Evolutionary conservation across 441 rosid genomes (phyloP), one percentile per base, ranked within the genome.

Genomic region (Geranium incanum): DNA sequence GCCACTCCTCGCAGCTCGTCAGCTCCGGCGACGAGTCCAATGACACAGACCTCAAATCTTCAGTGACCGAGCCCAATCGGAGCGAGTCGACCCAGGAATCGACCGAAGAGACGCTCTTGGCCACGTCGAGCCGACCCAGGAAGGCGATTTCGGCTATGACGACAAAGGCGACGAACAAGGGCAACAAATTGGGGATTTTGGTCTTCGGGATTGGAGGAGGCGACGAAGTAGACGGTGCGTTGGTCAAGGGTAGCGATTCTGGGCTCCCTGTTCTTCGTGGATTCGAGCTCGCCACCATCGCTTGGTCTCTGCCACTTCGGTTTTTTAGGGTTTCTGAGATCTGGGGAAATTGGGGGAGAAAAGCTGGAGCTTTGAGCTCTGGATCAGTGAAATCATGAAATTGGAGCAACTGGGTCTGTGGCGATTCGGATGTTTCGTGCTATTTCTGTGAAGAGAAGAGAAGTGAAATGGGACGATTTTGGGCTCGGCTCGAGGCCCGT

Each of bases 41-140:
- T 2, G 12, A 45, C 52, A 6, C 52, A 0, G 12, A 48, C 67
- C 64, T 74, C 21, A 68, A 39, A 70, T 68, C 75, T 2, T 43
- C 79, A 37, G 43, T 57, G 50, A 6, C 50, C 12, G 50, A 0
- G 50, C 11, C 52, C 52, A 45, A 45, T 45, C 52, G 13, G 52
- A 45, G 52, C 52, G 52, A 79, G 59, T 81, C 88, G 5, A 86
- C 82, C 85, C 86, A 82, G 8, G 92, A 86, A 81, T 92, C 94
- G 63, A 90, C 81, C 63, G 84, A 57, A 74, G 84, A 87, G 8
- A 78, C 85, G 67, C 85, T 87, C 72, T 87, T 85, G 21, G 86
- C 88, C 82, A 89, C 79, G 68, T 92, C 96, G 62, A 95, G 89
- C 48, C 89, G 88, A 85, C 97, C 89, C 82, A 95, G 79, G 77